Conservation (phyloP, 805 yeast species). For the Hanseniaspora vineae region DNA sequence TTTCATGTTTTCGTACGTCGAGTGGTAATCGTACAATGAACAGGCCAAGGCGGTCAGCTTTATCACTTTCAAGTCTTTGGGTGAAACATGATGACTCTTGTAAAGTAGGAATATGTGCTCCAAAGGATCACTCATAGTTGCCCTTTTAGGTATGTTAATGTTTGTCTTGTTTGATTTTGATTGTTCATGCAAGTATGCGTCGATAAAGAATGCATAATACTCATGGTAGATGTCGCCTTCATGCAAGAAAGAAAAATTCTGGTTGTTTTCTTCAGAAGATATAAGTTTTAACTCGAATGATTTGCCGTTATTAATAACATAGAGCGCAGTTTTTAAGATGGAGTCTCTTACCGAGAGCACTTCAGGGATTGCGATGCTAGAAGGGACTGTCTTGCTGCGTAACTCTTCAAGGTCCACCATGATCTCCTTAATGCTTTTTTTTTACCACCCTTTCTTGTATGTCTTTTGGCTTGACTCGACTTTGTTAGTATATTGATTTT, state of each 20-base stretch:
- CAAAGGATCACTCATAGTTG: constrained; percentile 6
- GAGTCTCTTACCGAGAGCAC: constrained; percentile 22
- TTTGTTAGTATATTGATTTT: no score
- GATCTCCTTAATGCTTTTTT: background rate
- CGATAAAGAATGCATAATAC: constrained; percentile 41
- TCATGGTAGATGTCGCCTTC: constrained; percentile 40
- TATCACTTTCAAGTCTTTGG: constrained; percentile 53
- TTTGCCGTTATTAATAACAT: constrained; percentile 55
- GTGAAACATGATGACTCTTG: constrained; percentile 29
- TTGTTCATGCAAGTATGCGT: constrained; percentile 5
- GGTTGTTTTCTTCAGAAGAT: constrained; percentile 31
- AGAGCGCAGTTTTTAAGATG: constrained; percentile 61
- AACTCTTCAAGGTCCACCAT: background rate
- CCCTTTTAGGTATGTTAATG: no score
- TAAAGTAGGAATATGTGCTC: constrained; percentile 22
- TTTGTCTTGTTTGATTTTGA: no score
- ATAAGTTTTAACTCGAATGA: constrained; percentile 46
- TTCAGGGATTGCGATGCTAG: background rate
- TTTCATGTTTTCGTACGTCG: constrained; percentile 29
- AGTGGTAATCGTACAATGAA: constrained; percentile 43
- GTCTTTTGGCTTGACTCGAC: no score
- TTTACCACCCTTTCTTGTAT: background rate
- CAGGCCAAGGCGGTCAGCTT: constrained; percentile 60
- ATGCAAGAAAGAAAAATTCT: constrained; percentile 52
- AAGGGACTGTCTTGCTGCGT: background rate